These are phyloP conservation scores for Colletotrichum musicola DNA, from an alignment of 2,329 filamentous ascomycete species.

Conservation along the genomic window DNA sequence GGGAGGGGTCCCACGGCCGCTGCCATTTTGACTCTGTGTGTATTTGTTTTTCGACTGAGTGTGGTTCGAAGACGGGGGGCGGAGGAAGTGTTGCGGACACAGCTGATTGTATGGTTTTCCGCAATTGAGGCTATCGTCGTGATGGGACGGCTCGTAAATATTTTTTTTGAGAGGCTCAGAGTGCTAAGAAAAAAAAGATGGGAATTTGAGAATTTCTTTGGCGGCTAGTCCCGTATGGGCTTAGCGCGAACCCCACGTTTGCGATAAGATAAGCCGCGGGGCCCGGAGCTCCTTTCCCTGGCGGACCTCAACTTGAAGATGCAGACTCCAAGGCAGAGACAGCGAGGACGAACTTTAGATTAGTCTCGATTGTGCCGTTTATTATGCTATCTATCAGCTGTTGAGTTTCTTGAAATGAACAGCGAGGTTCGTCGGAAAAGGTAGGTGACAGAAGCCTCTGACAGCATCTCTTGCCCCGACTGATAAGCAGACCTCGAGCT, in stretches of 20 bases:
- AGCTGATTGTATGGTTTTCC: not conserved
- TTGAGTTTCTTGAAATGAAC: no score
- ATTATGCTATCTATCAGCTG: no score
- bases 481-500: no score
- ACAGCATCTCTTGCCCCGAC: no score
- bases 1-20: slow-evolving; percentile 85
- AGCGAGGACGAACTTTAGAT: no score
- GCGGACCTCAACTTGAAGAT: not conserved
- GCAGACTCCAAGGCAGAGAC: not conserved
- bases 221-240: not conserved
- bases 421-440: no score
- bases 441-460: no score
- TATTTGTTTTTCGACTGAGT: not conserved
- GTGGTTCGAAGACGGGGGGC: not conserved
- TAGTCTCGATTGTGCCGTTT: no score
- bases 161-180: slow-evolving; percentile 15
- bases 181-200: slow-evolving; percentile 29
- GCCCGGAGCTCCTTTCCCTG: not conserved
- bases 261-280: slow-evolving; percentile 39
- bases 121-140: slow-evolving; percentile 31
- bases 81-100: no score
- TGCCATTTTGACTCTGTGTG: slow-evolving; percentile 71
- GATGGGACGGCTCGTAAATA: slow-evolving; percentile 19
- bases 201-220: slow-evolving; percentile 39
- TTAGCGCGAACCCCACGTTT: slow-evolving; percentile 24